Base-by-base conservation (phyloP, 345 rosid genomes). In the Eucalyptus urophylla region DNA sequence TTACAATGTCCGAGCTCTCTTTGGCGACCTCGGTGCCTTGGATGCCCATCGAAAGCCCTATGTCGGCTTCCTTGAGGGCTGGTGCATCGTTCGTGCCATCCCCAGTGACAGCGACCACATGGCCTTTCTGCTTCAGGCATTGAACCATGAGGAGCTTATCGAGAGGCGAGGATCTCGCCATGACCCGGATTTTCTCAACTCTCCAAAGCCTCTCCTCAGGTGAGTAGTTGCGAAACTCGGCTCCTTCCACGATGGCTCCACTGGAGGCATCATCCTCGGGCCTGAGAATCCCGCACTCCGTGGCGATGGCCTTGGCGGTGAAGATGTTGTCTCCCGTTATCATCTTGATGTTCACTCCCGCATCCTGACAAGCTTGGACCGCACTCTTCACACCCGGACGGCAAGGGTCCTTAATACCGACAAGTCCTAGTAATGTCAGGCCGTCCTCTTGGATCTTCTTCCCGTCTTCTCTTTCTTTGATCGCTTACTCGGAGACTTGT, bases 71-170 rank as follows among this genome's bases (percentile, higher is more conserved):
- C 90, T 94, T 96, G 15, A 97, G 89, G 1, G 98, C 97, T 2
- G 96, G 96, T 25, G 99, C 98, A 89, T 97, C 98, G 62, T 97
- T 95, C 2, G 96, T 95, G 6, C 96, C 98, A 51, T 97, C 98
- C 2, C 96, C 96, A 0, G 97, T 95, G 86, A 96, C 96, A 1
- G 98, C 98, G n/a, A 97, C 98, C 6, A 95, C 97, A 51, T 93
- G 96, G 5, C 96, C 96, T 92, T 95, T 89, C 90, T 92, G 92
- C 88, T 93, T 95, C 85, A 97, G 91, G 90, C 97, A 93, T 85
- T 96, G 93, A 69, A 97, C 99, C 97, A 96, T 95, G 8, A 95
- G 92, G 87, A 95, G 96, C 56, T 95, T 97, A 87, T 97, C 97
- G 2, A 93, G 90, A 1, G 98, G 97, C 15, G 96, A 96, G 5